These are phyloP conservation scores for Eucommia ulmoides DNA, from an alignment of 257 asterid species.

Conservation along the genomic window DNA sequence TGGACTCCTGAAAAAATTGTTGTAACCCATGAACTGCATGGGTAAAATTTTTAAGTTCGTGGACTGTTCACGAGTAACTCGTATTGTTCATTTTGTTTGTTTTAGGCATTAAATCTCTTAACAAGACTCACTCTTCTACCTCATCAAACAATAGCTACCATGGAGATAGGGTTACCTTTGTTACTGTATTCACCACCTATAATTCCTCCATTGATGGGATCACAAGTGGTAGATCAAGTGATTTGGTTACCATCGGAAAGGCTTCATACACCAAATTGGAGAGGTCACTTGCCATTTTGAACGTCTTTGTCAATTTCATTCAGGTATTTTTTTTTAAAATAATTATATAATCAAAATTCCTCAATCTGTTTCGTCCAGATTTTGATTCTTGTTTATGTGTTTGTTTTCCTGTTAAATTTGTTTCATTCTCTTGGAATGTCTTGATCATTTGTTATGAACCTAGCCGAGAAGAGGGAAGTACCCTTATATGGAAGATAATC, in stretches of 20 bases:
- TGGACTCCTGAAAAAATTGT: no score
- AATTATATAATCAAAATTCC: no score
- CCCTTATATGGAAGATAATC: no score
- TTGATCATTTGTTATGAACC: no score
- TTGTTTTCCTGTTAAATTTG: no score
- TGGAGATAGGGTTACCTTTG: conserved; percentile 38
- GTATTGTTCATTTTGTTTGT: conserved; percentile 2
- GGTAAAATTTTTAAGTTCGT: no score
- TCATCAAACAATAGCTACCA: conserved; percentile 14
- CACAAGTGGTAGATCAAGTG: conserved; percentile 24
- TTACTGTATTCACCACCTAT: conserved; percentile 70
- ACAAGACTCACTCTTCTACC: conserved; percentile 30
- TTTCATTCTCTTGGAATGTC: no score
- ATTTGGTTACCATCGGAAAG: conserved; percentile 64
- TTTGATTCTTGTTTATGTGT: no score
- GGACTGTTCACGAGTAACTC: background rate
- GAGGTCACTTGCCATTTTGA: conserved; percentile 73
- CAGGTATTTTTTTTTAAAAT: no score
- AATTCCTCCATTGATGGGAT: conserved; percentile 28
- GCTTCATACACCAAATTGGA: conserved; percentile 57
- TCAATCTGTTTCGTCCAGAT: no score
- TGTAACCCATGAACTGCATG: no score
- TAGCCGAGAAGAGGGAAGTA: no score
- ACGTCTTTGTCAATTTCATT: conserved; percentile 66
- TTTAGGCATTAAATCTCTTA: conserved; percentile 69